Evolutionary conservation across 805 yeast species (phyloP), one percentile per base, ranked within the genome.

Genomic region (Wickerhamiella sergipiensis): DNA sequence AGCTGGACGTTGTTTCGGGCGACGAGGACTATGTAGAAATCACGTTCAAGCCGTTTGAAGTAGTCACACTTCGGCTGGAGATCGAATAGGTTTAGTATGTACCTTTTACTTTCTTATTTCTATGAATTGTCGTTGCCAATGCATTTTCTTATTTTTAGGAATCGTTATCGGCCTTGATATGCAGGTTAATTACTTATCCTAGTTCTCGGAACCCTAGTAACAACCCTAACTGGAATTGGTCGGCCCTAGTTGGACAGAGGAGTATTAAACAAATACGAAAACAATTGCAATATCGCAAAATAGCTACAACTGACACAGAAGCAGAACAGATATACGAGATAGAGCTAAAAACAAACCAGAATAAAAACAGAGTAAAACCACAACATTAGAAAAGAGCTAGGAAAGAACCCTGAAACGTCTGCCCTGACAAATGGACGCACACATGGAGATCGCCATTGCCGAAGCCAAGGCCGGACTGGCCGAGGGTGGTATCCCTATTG

Each of bases 401-500:
- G n/a, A n/a, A n/a, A n/a, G n/a, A 24, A 24, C 26, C 26, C 26
- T 24, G 8, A 8, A 24, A 24, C 26, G 26, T 5, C 26, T 24
- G 15, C 33, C 12, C 33, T 36, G 19, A 36, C 40, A 36, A 36
- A 36, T 36, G 40, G 40, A 36, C 40, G 40, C 19, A n/a, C 19
- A 36, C 10, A 15, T 66, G 51, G 50, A 53, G 15, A 46, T 66
- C 19, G 70, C 70, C 12, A 50, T 64, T 12, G 63, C 61, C 47
- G 63, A 66, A 54, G 70, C 70, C 19, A 54, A 54, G 23, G 54
- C 57, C 50, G 59, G 89, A 46, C 77, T 73, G 59, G 71, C 67
- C 5, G 95, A 88, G 67, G 95, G 95, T n/a, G 97, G 96, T 46
- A 81, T 88, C 23, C 95, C 95, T 3, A 87, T 87, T 53, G 86